Conservation (phyloP, 2,329 filamentous ascomycete species). For the Fusarium sp. region DNA sequence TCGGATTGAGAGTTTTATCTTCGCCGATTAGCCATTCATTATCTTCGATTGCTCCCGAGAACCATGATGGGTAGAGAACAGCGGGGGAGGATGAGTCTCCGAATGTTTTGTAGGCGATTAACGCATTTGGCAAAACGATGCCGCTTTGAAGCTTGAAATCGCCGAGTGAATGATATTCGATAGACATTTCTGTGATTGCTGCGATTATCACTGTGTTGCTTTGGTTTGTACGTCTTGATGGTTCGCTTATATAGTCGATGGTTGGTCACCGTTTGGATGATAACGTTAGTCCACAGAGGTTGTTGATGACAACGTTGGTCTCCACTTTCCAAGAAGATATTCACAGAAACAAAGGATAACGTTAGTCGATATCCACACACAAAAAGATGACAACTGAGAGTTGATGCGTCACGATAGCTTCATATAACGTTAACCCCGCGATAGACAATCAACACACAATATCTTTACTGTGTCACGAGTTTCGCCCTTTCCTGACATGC, state of each 20-base stretch:
- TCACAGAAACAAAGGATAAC: not conserved
- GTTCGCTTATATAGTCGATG: not conserved
- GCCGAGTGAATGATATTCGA: slow-evolving; percentile 64
- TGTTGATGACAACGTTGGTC: not conserved
- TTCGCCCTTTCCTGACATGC: slow-evolving; percentile 35
- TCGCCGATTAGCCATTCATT: slow-evolving; percentile 81
- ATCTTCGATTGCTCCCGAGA: slow-evolving; percentile 69
- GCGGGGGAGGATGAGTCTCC: slow-evolving; percentile 71
- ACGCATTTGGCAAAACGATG: slow-evolving; percentile 69
- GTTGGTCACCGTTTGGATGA: not conserved
- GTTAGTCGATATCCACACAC: not conserved
- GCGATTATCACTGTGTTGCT: not conserved
- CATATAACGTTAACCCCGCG: slow-evolving; percentile 9
- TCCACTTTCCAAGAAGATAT: not conserved
- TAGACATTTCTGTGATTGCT: slow-evolving; percentile 14
- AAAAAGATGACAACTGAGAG: not conserved
- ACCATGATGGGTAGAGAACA: slow-evolving; percentile 84
- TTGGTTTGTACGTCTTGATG: not conserved
- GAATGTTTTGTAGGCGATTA: slow-evolving; percentile 82
- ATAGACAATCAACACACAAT: slow-evolving; percentile 1
- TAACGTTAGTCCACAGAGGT: not conserved
- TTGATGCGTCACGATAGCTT: not conserved
- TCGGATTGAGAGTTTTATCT: slow-evolving; percentile 72
- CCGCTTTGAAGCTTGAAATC: slow-evolving; percentile 76
- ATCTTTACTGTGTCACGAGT: slow-evolving; percentile 1